These are phyloP conservation scores for Phanerochaete sordida DNA, from an alignment of 768 basidiomycete species.

Conservation along the genomic window DNA sequence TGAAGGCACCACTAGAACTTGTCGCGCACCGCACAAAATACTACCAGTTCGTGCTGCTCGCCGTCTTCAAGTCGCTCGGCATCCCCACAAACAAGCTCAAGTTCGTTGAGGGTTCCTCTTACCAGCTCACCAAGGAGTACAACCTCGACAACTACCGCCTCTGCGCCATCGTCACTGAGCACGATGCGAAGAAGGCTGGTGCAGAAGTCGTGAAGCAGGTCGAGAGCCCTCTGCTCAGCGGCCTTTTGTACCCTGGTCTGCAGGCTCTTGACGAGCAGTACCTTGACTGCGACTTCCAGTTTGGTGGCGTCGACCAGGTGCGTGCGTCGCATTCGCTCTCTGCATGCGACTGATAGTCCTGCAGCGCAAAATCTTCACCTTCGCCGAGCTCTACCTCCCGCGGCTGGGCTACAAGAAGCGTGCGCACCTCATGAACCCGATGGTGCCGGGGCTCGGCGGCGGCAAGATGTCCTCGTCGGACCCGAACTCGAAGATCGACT, in stretches of 20 bases:
- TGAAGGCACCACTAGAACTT: conserved; percentile 93
- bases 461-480: conserved; percentile 99
- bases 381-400: conserved; percentile 94
- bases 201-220: conserved; percentile 99
- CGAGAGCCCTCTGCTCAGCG: conserved; percentile 85
- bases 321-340: conserved; percentile 15
- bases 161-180: conserved; percentile 88
- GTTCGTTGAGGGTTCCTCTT: conserved; percentile 88
- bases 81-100: conserved; percentile 82
- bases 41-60: conserved; percentile 77
- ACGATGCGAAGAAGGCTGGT: conserved; percentile 97
- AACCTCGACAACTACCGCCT: conserved; percentile 93
- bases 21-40: conserved; percentile 86
- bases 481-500: conserved; percentile 97
- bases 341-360: neutral
- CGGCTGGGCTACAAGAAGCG: conserved; percentile 90
- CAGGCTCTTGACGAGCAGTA: conserved; percentile 98
- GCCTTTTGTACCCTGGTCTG: conserved; percentile 91
- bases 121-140: conserved; percentile 90
- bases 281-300: conserved; percentile 94
- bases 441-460: conserved; percentile 93
- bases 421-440: conserved; percentile 96
- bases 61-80: conserved; percentile 85
- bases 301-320: conserved; percentile 97
- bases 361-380: conserved; percentile 97